Percentiles rank a stretch among this genome's conserved stretches.
These are phyloP conservation scores for Bruguiera sexangula DNA, from an alignment of 345 rosid species.

Conservation along the genomic window DNA sequence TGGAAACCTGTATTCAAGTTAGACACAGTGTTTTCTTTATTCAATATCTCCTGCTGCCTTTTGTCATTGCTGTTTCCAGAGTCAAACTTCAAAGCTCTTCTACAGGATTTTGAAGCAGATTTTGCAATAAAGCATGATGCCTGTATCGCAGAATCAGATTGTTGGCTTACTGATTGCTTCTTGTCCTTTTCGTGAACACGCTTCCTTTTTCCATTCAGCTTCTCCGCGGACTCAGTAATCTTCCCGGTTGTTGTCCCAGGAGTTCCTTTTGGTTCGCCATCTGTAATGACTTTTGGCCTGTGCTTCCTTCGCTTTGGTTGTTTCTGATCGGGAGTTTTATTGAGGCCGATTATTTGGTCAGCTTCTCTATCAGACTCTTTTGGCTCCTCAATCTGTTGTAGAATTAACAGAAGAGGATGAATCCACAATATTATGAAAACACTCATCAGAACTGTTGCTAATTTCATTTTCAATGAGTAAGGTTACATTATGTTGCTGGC, in stretches of 20 bases:
- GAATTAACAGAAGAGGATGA: conserved; percentile 38
- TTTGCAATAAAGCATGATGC: conserved; percentile 18
- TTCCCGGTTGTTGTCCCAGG: conserved; percentile 41
- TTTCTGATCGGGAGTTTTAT: conserved; percentile 69
- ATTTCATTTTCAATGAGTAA: conserved; percentile 21
- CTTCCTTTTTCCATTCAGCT: conserved; percentile 23
- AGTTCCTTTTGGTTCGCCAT: conserved; percentile 54
- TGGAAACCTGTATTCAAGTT: conserved; percentile 23
- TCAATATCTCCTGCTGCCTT: conserved; percentile 23
- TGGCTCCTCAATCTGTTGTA: conserved; percentile 24
- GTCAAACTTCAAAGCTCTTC: conserved; percentile 55
- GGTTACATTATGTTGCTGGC: conserved; percentile 23
- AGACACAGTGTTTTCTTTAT: conserved; percentile 7
- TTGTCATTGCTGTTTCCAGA: conserved; percentile 36
- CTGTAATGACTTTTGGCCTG: conserved; percentile 72
- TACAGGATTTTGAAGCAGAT: conserved; percentile 40
- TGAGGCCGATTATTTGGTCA: conserved; percentile 51
- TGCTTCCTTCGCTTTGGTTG: conserved; percentile 63
- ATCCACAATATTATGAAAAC: conserved; percentile 42
- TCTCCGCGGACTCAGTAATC: conserved; percentile 29
- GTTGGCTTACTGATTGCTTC: conserved; percentile 39
- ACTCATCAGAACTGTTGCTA: conserved; percentile 26
- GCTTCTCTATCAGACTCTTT: conserved; percentile 22
- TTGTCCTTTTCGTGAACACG: conserved; percentile 37
- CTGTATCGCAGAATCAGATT: conserved; percentile 20